Evolutionary conservation across 768 basidiomycete genomes (phyloP).

Genomic region (Suillus brevipes): DNA sequence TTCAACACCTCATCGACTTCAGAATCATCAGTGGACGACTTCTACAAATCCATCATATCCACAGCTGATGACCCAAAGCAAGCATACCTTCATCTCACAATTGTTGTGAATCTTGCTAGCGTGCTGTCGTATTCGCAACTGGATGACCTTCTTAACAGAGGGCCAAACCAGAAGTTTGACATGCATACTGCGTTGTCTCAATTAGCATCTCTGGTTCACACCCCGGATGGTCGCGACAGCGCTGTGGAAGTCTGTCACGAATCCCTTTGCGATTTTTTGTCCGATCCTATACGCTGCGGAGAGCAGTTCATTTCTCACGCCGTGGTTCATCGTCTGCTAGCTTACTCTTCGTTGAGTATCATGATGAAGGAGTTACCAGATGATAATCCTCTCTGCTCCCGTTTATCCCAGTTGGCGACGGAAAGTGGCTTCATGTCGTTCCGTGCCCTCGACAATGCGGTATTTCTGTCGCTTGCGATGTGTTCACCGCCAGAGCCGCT

Average conservation of each 20-base stretch:
- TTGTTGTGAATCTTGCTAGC: neutral
- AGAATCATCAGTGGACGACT: neutral
- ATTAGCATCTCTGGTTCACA: neutral
- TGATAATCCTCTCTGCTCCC: neutral
- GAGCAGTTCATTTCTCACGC: neutral
- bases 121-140: neutral
- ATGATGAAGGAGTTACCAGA: neutral
- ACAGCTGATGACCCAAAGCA: neutral
- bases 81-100: neutral
- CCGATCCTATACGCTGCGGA: neutral
- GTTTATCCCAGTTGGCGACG: neutral
- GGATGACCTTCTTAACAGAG: neutral
- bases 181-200: neutral
- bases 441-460: rapidly evolving
- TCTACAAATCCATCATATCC: neutral
- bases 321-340: neutral
- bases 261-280: neutral
- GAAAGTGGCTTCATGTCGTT: no score
- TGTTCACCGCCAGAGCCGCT: neutral
- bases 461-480: neutral
- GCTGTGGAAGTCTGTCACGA: neutral
- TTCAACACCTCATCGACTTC: neutral
- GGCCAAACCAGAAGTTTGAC: neutral
- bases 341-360: neutral
- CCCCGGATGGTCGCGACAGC: neutral